Evolutionary conservation across 257 asterid species (phyloP).

Genomic region (Solanum lycopersicoides): DNA sequence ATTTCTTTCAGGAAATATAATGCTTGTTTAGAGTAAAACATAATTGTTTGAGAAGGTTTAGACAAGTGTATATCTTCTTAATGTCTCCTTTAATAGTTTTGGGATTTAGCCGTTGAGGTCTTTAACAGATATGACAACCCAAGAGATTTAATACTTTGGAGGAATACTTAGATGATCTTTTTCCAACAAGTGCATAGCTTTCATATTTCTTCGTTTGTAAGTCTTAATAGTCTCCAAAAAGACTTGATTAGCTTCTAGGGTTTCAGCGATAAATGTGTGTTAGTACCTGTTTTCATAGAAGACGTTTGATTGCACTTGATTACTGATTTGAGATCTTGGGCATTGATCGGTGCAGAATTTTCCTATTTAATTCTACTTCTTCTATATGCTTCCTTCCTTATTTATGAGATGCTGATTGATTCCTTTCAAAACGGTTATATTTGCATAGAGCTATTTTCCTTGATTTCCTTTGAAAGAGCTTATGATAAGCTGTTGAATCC

Average conservation of each 20-base stretch:
- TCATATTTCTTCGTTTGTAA: neutral
- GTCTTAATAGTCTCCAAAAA: neutral
- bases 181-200: neutral
- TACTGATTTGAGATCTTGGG: neutral
- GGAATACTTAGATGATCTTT: neutral
- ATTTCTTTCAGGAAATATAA: neutral
- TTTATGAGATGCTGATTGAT: neutral
- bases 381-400: neutral
- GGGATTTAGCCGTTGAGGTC: neutral
- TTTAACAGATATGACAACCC: neutral
- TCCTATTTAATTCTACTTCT: neutral
- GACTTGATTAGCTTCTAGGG: neutral
- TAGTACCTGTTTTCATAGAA: neutral
- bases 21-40: neutral
- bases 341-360: neutral
- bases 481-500: neutral
- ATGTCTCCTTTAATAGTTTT: neutral
- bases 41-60: neutral
- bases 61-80: neutral
- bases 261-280: neutral
- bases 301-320: neutral
- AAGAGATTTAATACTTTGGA: neutral
- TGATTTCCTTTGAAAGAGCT: neutral
- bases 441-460: neutral
- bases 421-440: neutral